Evolutionary conservation across 177 flowering plant species (phyloP).

Genomic region (Telopea speciosissima): DNA sequence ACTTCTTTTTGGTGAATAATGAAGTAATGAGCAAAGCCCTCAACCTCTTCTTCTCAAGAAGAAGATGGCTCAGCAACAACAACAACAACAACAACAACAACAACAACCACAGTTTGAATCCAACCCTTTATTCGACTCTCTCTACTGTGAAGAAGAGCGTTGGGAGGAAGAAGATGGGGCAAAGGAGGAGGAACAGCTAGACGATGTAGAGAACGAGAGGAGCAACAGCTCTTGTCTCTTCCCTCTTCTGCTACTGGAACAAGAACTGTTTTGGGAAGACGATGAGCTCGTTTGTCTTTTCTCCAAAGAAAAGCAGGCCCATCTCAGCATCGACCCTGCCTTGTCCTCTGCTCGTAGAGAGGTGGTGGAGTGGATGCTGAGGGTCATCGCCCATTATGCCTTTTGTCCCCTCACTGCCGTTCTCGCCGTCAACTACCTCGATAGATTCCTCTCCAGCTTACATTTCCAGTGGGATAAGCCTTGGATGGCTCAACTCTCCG

Average conservation of each 20-base stretch:
- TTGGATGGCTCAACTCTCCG: conserved; percentile 56
- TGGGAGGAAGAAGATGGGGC: conserved; percentile 32
- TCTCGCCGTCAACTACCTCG: conserved; percentile 45
- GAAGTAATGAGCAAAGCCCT: conserved; percentile 30
- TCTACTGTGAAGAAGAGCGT: conserved; percentile 64
- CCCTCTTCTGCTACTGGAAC: conserved; percentile 26
- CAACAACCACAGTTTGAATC: conserved; percentile 8
- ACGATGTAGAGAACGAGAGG: conserved; percentile 18
- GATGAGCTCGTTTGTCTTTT: conserved; percentile 50
- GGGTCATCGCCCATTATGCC: conserved; percentile 31
- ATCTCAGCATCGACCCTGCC: conserved; percentile 22
- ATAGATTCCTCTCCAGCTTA: conserved; percentile 35
- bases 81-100: conserved; percentile 8
- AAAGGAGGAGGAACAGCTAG: conserved; percentile 5
- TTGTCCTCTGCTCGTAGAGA: conserved; percentile 37
- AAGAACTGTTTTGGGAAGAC: conserved; percentile 58
- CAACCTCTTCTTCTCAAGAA: conserved; percentile 38
- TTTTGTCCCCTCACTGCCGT: conserved; percentile 43
- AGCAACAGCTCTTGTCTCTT: background rate
- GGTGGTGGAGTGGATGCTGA: conserved; percentile 46
- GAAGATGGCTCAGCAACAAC: conserved; percentile 38
- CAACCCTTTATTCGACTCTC: conserved; percentile 35
- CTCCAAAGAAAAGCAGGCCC: conserved; percentile 36
- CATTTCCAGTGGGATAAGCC: conserved; percentile 40
- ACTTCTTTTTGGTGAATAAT: background rate